Conservation (phyloP, 176 grass and related monocot genomes). For the Carex littledalei region DNA sequence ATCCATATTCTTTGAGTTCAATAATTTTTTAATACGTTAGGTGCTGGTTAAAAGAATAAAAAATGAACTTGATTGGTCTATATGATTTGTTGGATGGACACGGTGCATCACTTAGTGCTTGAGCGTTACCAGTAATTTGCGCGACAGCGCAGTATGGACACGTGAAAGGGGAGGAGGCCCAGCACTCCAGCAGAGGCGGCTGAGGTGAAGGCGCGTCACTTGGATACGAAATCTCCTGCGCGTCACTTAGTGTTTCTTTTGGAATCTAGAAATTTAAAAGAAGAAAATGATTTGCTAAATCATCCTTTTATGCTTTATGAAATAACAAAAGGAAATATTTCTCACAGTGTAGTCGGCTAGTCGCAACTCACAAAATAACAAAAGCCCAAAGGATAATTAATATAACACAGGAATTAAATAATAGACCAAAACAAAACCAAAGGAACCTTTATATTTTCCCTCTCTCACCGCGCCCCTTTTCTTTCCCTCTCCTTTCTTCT, state of each 20-base stretch:
- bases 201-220: constrained; percentile 9
- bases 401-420: background rate
- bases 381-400: background rate
- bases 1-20: background rate
- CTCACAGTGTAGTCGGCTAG: too few species aligned
- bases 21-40: constrained; percentile 9
- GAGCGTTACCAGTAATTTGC: background rate
- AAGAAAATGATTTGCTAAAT: too few species aligned
- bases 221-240: background rate
- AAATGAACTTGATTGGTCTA: constrained; percentile 15
- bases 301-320: background rate
- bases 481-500: constrained; percentile 15
- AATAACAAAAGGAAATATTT: background rate
- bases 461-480: constrained; percentile 30
- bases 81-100: background rate
- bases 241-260: background rate
- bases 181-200: background rate
- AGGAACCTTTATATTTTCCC: constrained; percentile 36
- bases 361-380: background rate
- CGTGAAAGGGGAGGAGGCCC: background rate
- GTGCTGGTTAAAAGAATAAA: background rate
- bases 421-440: background rate
- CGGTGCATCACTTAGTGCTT: background rate
- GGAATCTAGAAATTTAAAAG: background rate
- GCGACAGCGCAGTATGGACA: background rate